Base-by-base conservation (phyloP, 1,139 yeast genomes). In the Pichia sp. region DNA sequence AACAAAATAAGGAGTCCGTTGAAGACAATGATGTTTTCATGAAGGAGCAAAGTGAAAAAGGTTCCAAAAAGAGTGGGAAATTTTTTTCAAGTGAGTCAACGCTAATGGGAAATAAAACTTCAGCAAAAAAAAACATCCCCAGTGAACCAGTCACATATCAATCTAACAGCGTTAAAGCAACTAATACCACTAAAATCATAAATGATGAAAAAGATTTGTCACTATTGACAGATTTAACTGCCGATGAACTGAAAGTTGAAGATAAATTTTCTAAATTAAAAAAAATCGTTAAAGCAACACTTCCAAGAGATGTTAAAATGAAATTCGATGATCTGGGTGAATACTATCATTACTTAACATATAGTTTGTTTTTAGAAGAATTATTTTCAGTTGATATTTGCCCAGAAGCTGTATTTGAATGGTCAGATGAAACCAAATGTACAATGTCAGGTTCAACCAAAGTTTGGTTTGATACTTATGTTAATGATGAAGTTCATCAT, bases 351-450 rank as follows among this genome's bases (percentile, higher is more conserved):
- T 82, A 79, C 56, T 75, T 81, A 69, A 74, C 84, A 51, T 76
- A 74, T 61, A 80, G 80, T 49, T 64, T 82, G 48, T 80, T 79
- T 52, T 67, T 79, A 45, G 90, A 83, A 60, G 86, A 82, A 56
- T 67, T 71, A 42, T 62, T 70, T 32, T 74, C 72, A 39, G 62
- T 66, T 34, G 71, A 72, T 34, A 69, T 78, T 39, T 70, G 80
- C 43, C 66, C 72, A 3, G 71, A 75, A 38, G 73, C 76, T 42
- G 63, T 74, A 1, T 68, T 82, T 44, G 79, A 73, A 64, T 52
- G 70, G 70, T 69, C 50, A 59, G 71, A 22, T 69, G 68, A 40
- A 62, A 70, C 26, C 58, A 65, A 27, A 46, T 56, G 50, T 38
- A 56, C 62, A 4, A 62, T 62, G 42, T 66, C 65, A 37, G 59